phyloP scores from a whole-genome alignment of 768 basidiomycete genomes.

The Calocybe gangraenosa region DNA sequence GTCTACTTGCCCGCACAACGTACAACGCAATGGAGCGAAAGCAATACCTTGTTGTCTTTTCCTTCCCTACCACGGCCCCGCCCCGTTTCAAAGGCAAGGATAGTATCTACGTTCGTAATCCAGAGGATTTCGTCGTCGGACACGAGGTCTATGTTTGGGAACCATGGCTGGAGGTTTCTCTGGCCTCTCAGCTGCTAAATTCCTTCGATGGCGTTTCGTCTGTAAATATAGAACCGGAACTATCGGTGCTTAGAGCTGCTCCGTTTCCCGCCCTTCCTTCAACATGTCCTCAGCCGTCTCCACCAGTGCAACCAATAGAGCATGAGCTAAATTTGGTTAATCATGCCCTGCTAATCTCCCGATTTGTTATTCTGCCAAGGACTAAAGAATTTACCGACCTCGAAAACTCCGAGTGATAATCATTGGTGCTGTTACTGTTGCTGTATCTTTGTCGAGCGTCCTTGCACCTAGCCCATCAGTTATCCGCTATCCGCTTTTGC shows the following conservation, averaged over 20 bases:
- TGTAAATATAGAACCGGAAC: neutral
- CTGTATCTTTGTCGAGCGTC: too few species aligned
- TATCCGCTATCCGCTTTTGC: too few species aligned
- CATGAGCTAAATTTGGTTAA: constrained; percentile 16
- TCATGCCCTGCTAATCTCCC: constrained; percentile 26
- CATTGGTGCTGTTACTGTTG: too few species aligned
- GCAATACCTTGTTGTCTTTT: constrained; percentile 32
- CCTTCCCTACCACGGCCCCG: constrained; percentile 25
- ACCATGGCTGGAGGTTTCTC: constrained; percentile 43
- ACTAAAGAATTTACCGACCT: neutral
- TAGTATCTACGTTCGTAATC: constrained; percentile 26
- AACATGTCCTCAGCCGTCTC: constrained; percentile 20
- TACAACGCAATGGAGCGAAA: constrained; percentile 5
- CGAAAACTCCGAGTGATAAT: too few species aligned
- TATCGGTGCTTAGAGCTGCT: constrained; percentile 1
- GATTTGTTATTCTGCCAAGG: constrained; percentile 21
- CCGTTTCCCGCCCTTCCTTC: constrained; percentile 18
- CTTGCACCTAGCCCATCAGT: too few species aligned
- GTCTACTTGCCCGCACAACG: constrained; percentile 19
- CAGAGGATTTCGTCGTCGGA: constrained; percentile 35
- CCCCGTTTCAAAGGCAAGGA: constrained; percentile 11
- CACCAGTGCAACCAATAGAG: constrained; percentile 17
- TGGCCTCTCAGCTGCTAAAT: constrained; percentile 13
- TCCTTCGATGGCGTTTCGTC: neutral
- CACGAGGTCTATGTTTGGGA: constrained; percentile 41